Conservation (phyloP, 2,329 filamentous ascomycete species). For the Diaporthe ilicicola region DNA sequence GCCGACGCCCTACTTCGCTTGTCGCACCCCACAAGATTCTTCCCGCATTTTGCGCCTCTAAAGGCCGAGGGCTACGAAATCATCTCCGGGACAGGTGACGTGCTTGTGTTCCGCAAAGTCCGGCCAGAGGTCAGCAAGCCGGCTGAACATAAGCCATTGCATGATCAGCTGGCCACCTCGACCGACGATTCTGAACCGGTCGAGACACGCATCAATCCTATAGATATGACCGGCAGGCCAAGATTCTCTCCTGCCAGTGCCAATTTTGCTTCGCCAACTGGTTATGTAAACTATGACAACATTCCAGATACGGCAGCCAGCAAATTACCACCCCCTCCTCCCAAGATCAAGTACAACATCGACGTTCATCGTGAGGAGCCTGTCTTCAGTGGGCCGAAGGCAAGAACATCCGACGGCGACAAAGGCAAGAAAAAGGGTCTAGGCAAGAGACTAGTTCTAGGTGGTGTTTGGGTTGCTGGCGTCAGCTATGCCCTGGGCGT, state of each 20-base stretch:
- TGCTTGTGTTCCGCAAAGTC: slow-evolving; percentile 73
- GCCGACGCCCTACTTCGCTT: slow-evolving; percentile 68
- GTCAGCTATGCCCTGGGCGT: slow-evolving; percentile 67
- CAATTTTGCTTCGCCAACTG: slow-evolving; percentile 70
- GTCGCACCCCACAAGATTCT: slow-evolving; percentile 70
- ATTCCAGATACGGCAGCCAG: slow-evolving; percentile 42
- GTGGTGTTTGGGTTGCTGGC: slow-evolving; percentile 63
- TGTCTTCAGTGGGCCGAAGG: slow-evolving; percentile 52
- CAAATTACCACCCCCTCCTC: slow-evolving; percentile 42
- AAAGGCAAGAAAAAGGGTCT: slow-evolving; percentile 49
- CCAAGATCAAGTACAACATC: slow-evolving; percentile 50
- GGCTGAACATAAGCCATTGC: slow-evolving; percentile 33
- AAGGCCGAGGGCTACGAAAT: slow-evolving; percentile 72
- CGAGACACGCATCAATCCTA: slow-evolving; percentile 59
- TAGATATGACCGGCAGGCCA: slow-evolving; percentile 61
- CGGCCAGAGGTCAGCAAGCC: slow-evolving; percentile 36
- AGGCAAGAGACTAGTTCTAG: slow-evolving; percentile 59
- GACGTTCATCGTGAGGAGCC: slow-evolving; percentile 56
- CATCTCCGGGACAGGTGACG: slow-evolving; percentile 67
- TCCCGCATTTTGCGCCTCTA: slow-evolving; percentile 68
- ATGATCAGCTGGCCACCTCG: neutral
- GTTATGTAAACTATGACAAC: slow-evolving; percentile 69
- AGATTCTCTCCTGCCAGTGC: slow-evolving; percentile 53
- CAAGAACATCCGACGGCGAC: slow-evolving; percentile 31
- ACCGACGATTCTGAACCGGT: slow-evolving; percentile 1